Percentiles rank a stretch among this genome's conserved stretches.
Evolutionary conservation across 2,329 filamentous ascomycete species (phyloP).

Genomic region (Aureobasidium sp.): DNA sequence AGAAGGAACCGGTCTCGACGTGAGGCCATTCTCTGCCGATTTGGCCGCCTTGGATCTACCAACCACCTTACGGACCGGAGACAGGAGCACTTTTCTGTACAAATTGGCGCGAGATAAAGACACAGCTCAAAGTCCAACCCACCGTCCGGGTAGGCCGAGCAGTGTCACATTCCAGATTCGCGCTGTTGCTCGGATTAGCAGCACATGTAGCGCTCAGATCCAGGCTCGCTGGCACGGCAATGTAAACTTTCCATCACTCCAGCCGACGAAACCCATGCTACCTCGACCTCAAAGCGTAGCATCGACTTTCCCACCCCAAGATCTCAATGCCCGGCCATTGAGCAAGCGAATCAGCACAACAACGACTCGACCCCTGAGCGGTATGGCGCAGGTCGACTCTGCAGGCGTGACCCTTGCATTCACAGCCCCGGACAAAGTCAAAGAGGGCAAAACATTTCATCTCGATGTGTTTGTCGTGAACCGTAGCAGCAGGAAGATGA

Average conservation of each 20-base stretch:
- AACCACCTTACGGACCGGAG: constrained; percentile 57
- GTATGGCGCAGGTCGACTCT: constrained; percentile 2
- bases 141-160: neutral
- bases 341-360: constrained; percentile 9
- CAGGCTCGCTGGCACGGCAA: constrained; percentile 16
- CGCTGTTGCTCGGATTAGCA: constrained; percentile 50
- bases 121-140: neutral
- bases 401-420: constrained; percentile 65
- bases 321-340: neutral
- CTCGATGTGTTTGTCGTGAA: constrained; percentile 73
- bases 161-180: constrained; percentile 43
- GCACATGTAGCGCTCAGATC: constrained; percentile 40
- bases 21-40: constrained; percentile 48
- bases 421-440: constrained; percentile 51
- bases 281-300: neutral
- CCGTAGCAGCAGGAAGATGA: constrained; percentile 52
- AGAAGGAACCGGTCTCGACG: constrained; percentile 47
- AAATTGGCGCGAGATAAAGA: constrained; percentile 41
- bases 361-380: neutral
- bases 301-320: neutral
- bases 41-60: constrained; percentile 35
- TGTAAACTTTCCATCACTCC: constrained; percentile 14
- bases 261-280: neutral
- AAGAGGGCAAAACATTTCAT: constrained; percentile 58
- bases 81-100: constrained; percentile 68